Base-by-base conservation (phyloP, 192 early-diverging fungal species). In the Tieghemiomyces parasiticus region DNA sequence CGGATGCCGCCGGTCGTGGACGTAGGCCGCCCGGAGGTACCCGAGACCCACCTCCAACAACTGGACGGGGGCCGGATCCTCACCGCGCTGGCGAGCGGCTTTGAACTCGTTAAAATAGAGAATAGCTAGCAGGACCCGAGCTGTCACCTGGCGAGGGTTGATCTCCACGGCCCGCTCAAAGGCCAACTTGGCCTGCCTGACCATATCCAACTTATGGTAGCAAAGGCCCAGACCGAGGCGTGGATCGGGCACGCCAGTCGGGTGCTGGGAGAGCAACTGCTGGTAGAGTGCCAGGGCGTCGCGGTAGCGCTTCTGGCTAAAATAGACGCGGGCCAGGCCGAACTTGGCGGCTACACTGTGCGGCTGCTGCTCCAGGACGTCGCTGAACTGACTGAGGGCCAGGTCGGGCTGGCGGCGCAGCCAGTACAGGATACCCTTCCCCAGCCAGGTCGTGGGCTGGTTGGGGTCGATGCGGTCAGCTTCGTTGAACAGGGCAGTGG, bases 211-310 rank as follows among this genome's bases (percentile, higher is more conserved):
- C 49, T 80, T 80, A 60, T 83, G 74, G 68, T 81, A 88, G 66
- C 93, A 97, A 56, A 93, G 74, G 16, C 90, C 91, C 62, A 97
- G 91, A 24, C 87, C 82, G 26, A 93, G 70, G 29, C 93, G 81
- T 35, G 81, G 74, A 67, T 92, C 82, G 48, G 88, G 76, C 60
- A 69, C 68, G 19, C 77, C 66, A 4, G 74, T 64, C 1, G 91
- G 83, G 31, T 69, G 65, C 58, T 81, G 60, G 34, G 52, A 72
- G 3, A 93, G 74, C 14, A 89, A 78, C 47, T 74, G 78, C 67
- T 94, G 91, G 66, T 94, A 97, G 26, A 66, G 62, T 20, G 66
- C 71, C 61, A 97, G 73, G 20, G 91, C 87, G 22, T 74, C 66
- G 54, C 70, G 73, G 66, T 79, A 91, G 35, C 87, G 68, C 51